A percentile compares a stretch with the other conserved stretches of the same genome.
Conservation (phyloP, 2,329 filamentous ascomycete species). For the Zalaria obscura region DNA sequence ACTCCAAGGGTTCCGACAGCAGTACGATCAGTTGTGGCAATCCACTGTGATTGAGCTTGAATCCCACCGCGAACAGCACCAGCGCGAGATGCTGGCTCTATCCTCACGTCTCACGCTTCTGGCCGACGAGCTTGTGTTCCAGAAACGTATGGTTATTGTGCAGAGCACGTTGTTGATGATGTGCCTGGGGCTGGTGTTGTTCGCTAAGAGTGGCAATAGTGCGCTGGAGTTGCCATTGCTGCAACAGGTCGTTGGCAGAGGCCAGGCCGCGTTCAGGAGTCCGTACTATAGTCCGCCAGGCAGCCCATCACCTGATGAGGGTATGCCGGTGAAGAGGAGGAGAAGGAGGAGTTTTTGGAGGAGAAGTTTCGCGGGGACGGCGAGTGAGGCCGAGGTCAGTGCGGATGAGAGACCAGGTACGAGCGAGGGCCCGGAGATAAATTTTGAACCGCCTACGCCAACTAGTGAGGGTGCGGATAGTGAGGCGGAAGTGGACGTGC, state of each 20-base stretch:
- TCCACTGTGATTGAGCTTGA: constrained; percentile 86
- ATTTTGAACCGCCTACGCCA: constrained; percentile 21
- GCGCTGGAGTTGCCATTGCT: constrained; percentile 28
- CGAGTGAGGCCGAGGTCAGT: no score
- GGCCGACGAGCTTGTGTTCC: constrained; percentile 75
- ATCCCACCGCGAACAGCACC: constrained; percentile 70
- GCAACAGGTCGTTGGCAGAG: constrained; percentile 27
- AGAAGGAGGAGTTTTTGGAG: constrained; percentile 11
- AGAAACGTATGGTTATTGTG: constrained; percentile 85
- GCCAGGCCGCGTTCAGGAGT: constrained; percentile 15
- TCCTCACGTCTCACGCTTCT: constrained; percentile 69
- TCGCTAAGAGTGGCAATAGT: constrained; percentile 29
- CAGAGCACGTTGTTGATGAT: constrained; percentile 78
- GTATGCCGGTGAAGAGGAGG: constrained; percentile 14
- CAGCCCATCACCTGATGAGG: constrained; percentile 18
- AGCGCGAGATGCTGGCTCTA: constrained; percentile 71
- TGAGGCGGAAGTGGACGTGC: constrained; percentile 7
- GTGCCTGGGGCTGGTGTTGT: constrained; percentile 77
- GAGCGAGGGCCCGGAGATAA: constrained; percentile 16
- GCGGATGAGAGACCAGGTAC: no score
- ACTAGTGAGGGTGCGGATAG: constrained; percentile 8
- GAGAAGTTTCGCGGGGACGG: constrained; percentile 9
- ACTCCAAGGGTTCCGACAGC: constrained; percentile 59
- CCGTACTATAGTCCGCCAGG: constrained; percentile 21
- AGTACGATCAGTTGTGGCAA: constrained; percentile 96